Evolutionary conservation across 345 rosid species (phyloP).

Genomic region (Eucalyptus camaldulensis): DNA sequence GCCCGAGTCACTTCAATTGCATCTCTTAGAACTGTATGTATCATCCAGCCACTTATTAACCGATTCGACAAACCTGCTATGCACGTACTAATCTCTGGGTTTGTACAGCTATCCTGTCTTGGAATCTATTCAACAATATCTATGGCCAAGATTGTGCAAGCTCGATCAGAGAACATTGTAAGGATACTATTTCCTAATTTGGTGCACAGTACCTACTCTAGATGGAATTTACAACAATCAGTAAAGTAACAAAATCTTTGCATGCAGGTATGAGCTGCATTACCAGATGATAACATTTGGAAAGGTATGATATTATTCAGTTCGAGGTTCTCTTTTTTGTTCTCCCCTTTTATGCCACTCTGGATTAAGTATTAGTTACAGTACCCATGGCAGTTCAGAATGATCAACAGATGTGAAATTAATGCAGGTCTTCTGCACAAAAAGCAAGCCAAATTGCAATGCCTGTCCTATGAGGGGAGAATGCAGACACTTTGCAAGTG

Average conservation of each 20-base stretch:
- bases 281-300: slow-evolving; percentile 99
- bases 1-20: slow-evolving; percentile 95
- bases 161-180: slow-evolving; percentile 92
- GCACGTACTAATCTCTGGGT: background rate
- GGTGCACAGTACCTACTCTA: background rate
- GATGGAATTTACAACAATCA: background rate
- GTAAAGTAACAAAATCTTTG: background rate
- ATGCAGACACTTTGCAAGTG: slow-evolving; percentile 98
- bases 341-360: background rate
- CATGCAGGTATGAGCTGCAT: slow-evolving; percentile 83
- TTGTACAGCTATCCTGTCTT: slow-evolving; percentile 71
- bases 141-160: slow-evolving; percentile 97
- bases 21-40: slow-evolving; percentile 88
- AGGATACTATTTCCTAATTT: background rate
- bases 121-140: slow-evolving; percentile 89
- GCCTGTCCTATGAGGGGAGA: slow-evolving; percentile 99
- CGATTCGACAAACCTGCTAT: background rate
- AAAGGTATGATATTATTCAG: slow-evolving; percentile 36
- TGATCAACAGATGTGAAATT: background rate
- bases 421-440: slow-evolving; percentile 93
- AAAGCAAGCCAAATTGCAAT: slow-evolving; percentile 90
- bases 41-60: background rate
- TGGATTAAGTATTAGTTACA: background rate
- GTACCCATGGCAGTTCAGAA: background rate
- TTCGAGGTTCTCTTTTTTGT: background rate